Conservation (phyloP, 768 basidiomycete genomes). For the Boletus edulis region DNA sequence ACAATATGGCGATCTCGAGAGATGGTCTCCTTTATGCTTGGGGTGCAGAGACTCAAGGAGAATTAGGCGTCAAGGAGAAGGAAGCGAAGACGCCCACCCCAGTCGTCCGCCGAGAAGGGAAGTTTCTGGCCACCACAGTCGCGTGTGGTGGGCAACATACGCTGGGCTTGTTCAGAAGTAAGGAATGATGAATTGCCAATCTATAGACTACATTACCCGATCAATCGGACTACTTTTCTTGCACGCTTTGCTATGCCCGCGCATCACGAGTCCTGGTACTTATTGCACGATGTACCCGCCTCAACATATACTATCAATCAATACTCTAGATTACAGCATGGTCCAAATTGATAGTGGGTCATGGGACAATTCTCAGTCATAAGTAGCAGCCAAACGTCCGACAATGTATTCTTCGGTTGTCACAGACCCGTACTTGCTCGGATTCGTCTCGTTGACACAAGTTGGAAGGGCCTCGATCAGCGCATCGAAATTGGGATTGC, state of each 20-base stretch:
- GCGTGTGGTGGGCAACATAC: conserved; percentile 82
- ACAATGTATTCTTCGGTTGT: conserved; percentile 78
- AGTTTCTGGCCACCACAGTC: conserved; percentile 48
- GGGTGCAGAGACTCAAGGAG: conserved; percentile 78
- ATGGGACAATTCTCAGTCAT: conserved; percentile 33
- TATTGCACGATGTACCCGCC: conserved; percentile 16
- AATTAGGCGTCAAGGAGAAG: conserved; percentile 63
- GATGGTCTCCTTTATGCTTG: conserved; percentile 71
- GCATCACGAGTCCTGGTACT: conserved; percentile 16
- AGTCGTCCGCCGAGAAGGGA: conserved; percentile 70
- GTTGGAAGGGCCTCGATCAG: conserved; percentile 71
- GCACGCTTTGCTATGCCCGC: conserved; percentile 16
- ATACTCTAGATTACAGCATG: conserved; percentile 4
- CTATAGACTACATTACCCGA: conserved; percentile 12
- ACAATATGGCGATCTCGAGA: conserved; percentile 66
- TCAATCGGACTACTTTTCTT: conserved; percentile 17
- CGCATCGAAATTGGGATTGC: conserved; percentile 73
- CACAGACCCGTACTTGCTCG: conserved; percentile 70
- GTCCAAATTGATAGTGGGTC: not conserved
- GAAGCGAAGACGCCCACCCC: conserved; percentile 62
- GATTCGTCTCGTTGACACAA: conserved; percentile 37
- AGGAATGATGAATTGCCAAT: conserved; percentile 28
- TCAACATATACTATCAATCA: conserved; percentile 13
- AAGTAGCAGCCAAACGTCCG: conserved; percentile 61
- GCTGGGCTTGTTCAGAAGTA: conserved; percentile 68